These are phyloP conservation scores for Penicillium sp. DNA, from an alignment of 2,329 filamentous ascomycete species.

Conservation along the genomic window DNA sequence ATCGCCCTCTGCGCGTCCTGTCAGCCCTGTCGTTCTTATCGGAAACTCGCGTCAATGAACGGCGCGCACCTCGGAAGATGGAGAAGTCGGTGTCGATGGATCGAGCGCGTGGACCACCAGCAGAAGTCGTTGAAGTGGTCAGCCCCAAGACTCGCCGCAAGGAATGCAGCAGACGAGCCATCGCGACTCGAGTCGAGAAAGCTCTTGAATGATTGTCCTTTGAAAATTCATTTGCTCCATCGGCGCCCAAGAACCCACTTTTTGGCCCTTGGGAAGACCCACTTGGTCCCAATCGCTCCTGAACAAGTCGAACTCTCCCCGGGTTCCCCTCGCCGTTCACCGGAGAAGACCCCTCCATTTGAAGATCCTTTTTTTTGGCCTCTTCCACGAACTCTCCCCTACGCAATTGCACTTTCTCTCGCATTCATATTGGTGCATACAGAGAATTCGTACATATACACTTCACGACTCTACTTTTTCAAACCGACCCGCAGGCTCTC, in stretches of 20 bases:
- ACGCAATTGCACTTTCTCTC: background rate
- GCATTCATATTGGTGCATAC: background rate
- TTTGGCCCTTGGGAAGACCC: constrained; percentile 12
- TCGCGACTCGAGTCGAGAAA: constrained; percentile 20
- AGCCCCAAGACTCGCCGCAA: constrained; percentile 35
- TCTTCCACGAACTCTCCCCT: constrained; percentile 1
- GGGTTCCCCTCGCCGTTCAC: constrained; percentile 18
- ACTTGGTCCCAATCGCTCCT: constrained; percentile 3
- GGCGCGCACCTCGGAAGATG: constrained; percentile 37
- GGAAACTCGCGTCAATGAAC: background rate
- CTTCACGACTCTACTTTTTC: background rate
- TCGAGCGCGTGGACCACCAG: constrained; percentile 22
- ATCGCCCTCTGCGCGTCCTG: constrained; percentile 44
- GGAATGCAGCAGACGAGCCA: constrained; percentile 40
- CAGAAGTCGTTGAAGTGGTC: constrained; percentile 18
- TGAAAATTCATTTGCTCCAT: constrained; percentile 17
- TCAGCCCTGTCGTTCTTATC: constrained; percentile 8
- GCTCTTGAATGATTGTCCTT: constrained; percentile 1
- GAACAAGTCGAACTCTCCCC: constrained; percentile 1
- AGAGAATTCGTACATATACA: background rate
- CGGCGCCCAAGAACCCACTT: constrained; percentile 11
- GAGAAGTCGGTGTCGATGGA: constrained; percentile 44
- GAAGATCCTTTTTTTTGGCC: constrained; percentile 2
- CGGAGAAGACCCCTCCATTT: constrained; percentile 13
- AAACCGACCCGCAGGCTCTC: background rate